These are phyloP conservation scores for Fusarium graminum DNA, from an alignment of 2,329 filamentous ascomycete species.

Conservation along the genomic window DNA sequence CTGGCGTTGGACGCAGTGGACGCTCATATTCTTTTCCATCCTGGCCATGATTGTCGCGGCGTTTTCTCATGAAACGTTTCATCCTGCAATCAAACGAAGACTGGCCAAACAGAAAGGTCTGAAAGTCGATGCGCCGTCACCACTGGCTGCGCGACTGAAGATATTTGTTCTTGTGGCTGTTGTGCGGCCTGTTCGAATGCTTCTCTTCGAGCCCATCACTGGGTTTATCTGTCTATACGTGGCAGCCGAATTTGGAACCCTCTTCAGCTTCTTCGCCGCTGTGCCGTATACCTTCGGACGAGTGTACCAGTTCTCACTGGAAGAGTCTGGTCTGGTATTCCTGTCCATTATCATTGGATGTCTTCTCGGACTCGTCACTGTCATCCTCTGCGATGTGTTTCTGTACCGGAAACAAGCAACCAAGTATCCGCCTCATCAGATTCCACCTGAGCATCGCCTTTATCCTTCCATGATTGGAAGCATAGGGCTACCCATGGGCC, in stretches of 20 bases:
- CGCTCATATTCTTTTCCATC: constrained; percentile 61
- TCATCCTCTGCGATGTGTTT: constrained; percentile 57
- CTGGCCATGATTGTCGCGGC: constrained; percentile 55
- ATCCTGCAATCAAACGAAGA: constrained; percentile 61
- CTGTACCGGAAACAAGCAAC: constrained; percentile 57
- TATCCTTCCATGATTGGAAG: constrained; percentile 71
- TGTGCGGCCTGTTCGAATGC: constrained; percentile 67
- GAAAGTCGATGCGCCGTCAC: constrained; percentile 41
- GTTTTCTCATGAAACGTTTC: constrained; percentile 68
- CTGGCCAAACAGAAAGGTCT: constrained; percentile 55
- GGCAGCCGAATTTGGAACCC: constrained; percentile 63
- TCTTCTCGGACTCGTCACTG: constrained; percentile 58
- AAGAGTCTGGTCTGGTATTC: constrained; percentile 61
- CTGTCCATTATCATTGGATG: constrained; percentile 61
- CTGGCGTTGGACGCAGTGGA: constrained; percentile 69
- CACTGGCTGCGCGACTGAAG: constrained; percentile 46
- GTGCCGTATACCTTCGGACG: constrained; percentile 63
- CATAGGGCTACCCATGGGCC: constrained; percentile 63
- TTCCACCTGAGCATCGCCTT: constrained; percentile 69
- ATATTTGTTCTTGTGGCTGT: constrained; percentile 59
- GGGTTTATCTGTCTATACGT: constrained; percentile 66
- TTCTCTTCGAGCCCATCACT: constrained; percentile 73
- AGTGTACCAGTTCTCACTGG: constrained; percentile 60
- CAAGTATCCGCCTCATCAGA: constrained; percentile 52
- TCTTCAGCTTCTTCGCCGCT: constrained; percentile 66